Conservation (phyloP, 1,284 basidiomycete species). For the Ceratobasidium sp. region DNA sequence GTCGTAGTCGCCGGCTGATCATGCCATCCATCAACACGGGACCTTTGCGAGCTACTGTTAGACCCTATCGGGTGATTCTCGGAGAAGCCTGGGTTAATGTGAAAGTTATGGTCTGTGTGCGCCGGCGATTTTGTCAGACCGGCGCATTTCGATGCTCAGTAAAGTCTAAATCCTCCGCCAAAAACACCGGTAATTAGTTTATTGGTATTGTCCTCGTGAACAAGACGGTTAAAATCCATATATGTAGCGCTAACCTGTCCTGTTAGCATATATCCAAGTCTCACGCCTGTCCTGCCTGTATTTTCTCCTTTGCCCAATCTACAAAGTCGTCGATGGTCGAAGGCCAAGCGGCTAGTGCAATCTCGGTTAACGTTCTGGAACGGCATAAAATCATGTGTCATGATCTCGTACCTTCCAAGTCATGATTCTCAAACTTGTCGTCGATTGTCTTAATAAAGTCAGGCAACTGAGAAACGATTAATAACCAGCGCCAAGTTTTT, state of each 20-base stretch:
- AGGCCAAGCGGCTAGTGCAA: conserved; percentile 81
- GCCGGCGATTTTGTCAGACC: conserved; percentile 9
- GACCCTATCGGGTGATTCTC: conserved; percentile 36
- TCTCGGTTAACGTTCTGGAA: conserved; percentile 9
- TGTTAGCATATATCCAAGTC: neutral
- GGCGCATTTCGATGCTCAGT: conserved; percentile 23
- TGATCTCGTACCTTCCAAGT: conserved; percentile 78
- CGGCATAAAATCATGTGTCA: neutral
- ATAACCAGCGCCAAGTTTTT: conserved; percentile 10
- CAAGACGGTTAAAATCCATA: neutral
- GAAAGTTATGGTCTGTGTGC: neutral
- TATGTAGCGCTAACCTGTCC: neutral
- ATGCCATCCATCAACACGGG: conserved; percentile 33
- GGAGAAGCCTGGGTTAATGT: conserved; percentile 21
- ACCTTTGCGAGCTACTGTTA: neutral
- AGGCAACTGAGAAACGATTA: conserved; percentile 68
- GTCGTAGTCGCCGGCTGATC: conserved; percentile 30
- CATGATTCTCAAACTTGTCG: conserved; percentile 82
- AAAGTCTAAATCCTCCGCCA: conserved; percentile 10
- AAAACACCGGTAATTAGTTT: conserved; percentile 20
- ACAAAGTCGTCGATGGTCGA: conserved; percentile 91
- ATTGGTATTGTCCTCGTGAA: neutral
- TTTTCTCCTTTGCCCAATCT: conserved; percentile 68
- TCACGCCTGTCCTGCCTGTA: conserved; percentile 24
- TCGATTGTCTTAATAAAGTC: conserved; percentile 89